Evolutionary conservation across 2,329 filamentous ascomycete species (phyloP), one percentile per base, ranked within the genome.

Genomic region (Pseudogymnoascus pannorum): DNA sequence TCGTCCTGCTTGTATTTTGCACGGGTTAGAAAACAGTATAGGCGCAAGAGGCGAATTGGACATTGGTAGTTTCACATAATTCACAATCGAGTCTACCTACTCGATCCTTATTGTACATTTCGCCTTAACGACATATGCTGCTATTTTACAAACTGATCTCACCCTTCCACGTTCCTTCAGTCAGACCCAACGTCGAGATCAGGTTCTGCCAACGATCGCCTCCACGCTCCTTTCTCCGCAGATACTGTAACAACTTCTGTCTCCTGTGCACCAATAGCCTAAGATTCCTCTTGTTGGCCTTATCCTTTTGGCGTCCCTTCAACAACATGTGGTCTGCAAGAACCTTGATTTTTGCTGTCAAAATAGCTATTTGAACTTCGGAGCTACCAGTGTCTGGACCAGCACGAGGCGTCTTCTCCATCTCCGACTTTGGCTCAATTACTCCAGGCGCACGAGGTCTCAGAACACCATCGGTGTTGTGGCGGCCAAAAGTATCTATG

Each of bases 361-460:
- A 75, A 68, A 99, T 95, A 51, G 92, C 92, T 67, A 95, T 91
- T 79, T 99, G 94, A n/a, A 99, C 95, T 76, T 99, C 94, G 5
- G 91, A 91, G 69, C 91, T 96, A 35, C 94, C 94, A 0, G 93
- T 99, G 72, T 99, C 94, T 4, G 88, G 89, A 0, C 94, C 94
- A n/a, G 87, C 85, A 31, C 95, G 87, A 57, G 82, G 82, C 0
- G 79, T 81, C 67, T 83, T 82, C 57, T 69, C 71, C 60, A 66
- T 62, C 5, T 68, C 66, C 5, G 66, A 42, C 18, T 64, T 58
- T 9, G 58, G 29, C 18, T 64, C 63, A 12, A 60, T 63, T 33
- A 62, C 67, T 22, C 36, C 59, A 26, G 64, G 60, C 26, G 69
- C 62, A 60, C 69, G 66, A 24, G 70, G 85, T 22, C 81, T 80